Evolutionary conservation across 352 stramenopile species (phyloP).

Genomic region (Globisporangium camurandrum): DNA sequence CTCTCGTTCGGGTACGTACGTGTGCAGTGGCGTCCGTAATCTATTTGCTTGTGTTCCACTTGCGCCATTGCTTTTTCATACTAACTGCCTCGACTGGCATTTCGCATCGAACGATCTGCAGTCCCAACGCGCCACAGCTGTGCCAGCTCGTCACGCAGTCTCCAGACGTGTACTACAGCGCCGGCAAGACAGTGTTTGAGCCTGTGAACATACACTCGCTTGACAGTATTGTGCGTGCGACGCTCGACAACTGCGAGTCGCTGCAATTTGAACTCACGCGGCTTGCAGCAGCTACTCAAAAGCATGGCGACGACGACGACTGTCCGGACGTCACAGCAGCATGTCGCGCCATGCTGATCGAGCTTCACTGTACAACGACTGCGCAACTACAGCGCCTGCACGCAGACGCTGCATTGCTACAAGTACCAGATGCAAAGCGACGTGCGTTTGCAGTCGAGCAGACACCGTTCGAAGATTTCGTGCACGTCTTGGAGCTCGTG

Average conservation of each 20-base stretch:
- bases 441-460: constrained; percentile 19
- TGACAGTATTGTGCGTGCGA: constrained; percentile 17
- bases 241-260: constrained; percentile 1
- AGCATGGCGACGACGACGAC: background rate
- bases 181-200: constrained; percentile 34
- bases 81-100: too few species aligned
- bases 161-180: constrained; percentile 39
- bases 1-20: constrained; percentile 31
- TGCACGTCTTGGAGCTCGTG: constrained; percentile 30
- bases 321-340: background rate
- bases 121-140: too few species aligned
- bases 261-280: constrained; percentile 5
- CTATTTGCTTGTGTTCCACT: background rate
- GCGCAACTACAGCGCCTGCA: too few species aligned
- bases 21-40: background rate
- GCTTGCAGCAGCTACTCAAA: background rate
- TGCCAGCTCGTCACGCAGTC: constrained; percentile 26
- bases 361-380: background rate
- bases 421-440: constrained; percentile 5
- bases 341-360: constrained; percentile 6
- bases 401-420: background rate
- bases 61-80: too few species aligned
- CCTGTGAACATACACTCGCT: constrained; percentile 11
- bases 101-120: too few species aligned
- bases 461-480: constrained; percentile 40